phyloP scores from a whole-genome alignment of 2,329 filamentous ascomycete species.

The Sporothrix protearum region DNA sequence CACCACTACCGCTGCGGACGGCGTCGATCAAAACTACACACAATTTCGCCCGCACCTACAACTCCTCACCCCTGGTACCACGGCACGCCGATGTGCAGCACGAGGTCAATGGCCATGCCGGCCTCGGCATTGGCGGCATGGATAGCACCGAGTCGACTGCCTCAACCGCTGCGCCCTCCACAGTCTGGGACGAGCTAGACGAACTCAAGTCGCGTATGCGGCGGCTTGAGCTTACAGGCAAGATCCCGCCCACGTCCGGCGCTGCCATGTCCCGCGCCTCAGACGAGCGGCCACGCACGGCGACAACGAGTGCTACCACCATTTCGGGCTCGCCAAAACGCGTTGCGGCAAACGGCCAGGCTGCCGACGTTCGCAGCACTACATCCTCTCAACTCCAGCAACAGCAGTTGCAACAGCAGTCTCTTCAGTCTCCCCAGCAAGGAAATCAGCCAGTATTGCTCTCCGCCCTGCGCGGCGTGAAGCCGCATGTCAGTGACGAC shows the following conservation, averaged over 20 bases:
- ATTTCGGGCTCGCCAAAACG: conserved; percentile 86
- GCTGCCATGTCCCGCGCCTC: conserved; percentile 71
- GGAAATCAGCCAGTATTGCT: conserved; percentile 56
- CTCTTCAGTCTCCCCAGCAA: conserved; percentile 31
- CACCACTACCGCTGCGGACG: conserved; percentile 41
- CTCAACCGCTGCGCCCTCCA: conserved; percentile 85
- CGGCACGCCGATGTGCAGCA: conserved; percentile 38
- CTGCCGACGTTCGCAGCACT: conserved; percentile 44
- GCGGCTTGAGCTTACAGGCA: conserved; percentile 84
- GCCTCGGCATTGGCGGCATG: conserved; percentile 32
- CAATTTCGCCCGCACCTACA: conserved; percentile 47
- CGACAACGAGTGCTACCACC: conserved; percentile 86
- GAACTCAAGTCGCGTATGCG: conserved; percentile 92
- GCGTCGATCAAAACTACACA: conserved; percentile 44
- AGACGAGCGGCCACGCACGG: conserved; percentile 81
- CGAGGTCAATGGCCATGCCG: conserved; percentile 36
- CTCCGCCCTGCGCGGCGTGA: conserved; percentile 75
- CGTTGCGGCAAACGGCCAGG: conserved; percentile 47
- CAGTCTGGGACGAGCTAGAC: conserved; percentile 96
- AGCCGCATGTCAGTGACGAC: conserved; percentile 62
- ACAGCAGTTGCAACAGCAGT: conserved; percentile 42
- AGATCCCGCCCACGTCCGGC: conserved; percentile 76
- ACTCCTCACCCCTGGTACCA: conserved; percentile 58
- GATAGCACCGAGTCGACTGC: conserved; percentile 81
- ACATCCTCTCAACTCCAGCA: conserved; percentile 50